These are phyloP conservation scores for Trichoderma pleuroti DNA, from an alignment of 2,329 filamentous ascomycete genomes.

Conservation along the genomic window DNA sequence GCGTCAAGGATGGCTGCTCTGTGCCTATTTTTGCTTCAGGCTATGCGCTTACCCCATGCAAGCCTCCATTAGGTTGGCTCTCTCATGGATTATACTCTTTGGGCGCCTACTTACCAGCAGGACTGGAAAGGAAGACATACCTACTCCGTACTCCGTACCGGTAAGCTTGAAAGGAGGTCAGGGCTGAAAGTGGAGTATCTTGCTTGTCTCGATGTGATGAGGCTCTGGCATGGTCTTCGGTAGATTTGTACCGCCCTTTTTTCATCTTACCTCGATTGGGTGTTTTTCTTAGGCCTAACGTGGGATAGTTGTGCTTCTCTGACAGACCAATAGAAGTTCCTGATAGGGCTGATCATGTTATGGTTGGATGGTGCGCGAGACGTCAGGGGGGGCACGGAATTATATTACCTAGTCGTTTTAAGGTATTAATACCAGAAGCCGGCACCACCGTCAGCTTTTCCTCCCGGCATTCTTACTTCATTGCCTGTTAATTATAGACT, in stretches of 20 bases:
- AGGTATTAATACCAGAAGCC: constrained; percentile 5
- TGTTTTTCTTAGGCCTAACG: background rate
- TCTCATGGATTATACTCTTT: background rate
- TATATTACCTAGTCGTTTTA: background rate
- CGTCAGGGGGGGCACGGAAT: background rate
- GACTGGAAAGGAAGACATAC: background rate
- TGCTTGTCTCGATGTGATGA: background rate
- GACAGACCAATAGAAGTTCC: background rate
- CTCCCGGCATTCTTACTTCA: background rate
- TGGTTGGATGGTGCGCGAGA: background rate
- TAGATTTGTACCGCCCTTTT: background rate
- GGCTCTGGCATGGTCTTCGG: background rate
- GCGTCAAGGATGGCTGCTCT: background rate
- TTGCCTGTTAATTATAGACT: background rate
- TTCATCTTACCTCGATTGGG: background rate
- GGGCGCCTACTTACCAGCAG: background rate
- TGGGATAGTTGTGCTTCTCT: background rate
- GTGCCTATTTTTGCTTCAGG: constrained; percentile 8
- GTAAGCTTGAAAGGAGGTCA: background rate
- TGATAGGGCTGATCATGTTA: constrained; percentile 4
- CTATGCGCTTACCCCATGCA: constrained; percentile 7
- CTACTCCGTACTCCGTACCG: no score
- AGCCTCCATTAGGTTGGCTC: background rate
- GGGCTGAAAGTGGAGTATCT: background rate
- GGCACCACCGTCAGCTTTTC: background rate